A percentile compares a stretch with the other conserved stretches of the same genome.
Conservation (phyloP, 1,139 yeast genomes). For the Yamadazyma atlantica region DNA sequence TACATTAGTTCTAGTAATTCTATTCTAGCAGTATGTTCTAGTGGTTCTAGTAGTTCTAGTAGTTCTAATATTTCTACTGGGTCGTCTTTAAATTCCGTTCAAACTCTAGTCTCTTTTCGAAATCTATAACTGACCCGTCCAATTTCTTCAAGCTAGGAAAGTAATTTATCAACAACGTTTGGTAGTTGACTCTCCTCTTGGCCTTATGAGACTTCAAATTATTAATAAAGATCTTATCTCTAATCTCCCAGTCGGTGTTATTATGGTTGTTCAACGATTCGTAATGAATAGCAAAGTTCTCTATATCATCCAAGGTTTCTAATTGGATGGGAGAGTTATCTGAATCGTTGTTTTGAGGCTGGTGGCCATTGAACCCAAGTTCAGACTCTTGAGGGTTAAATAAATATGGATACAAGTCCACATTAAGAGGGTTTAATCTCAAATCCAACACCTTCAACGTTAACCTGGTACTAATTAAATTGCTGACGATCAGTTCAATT, state of each 20-base stretch:
- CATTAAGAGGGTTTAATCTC: conserved; percentile 51
- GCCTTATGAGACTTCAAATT: conserved; percentile 23
- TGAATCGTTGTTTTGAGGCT: conserved; percentile 17
- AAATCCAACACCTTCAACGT: conserved; percentile 44
- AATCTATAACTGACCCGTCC: conserved; percentile 32
- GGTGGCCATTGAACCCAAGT: conserved; percentile 7
- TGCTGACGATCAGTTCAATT: conserved; percentile 33
- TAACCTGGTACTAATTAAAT: conserved; percentile 30
- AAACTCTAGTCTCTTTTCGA: conserved; percentile 7
- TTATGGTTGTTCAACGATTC: conserved; percentile 31
- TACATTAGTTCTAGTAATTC: too few species aligned
- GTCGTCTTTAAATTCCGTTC: conserved; percentile 2
- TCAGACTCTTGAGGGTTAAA: conserved; percentile 44
- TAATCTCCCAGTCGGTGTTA: conserved; percentile 35
- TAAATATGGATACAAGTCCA: conserved; percentile 51
- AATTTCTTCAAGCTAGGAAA: conserved; percentile 35
- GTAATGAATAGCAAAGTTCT: conserved; percentile 43
- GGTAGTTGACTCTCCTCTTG: conserved; percentile 37
- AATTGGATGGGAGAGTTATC: conserved; percentile 35
- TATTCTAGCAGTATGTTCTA: too few species aligned
- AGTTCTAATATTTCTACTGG: too few species aligned
- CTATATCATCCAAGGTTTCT: conserved; percentile 47
- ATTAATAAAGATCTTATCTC: conserved; percentile 31
- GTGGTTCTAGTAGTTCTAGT: background rate
- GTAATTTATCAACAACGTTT: conserved; percentile 35